Evolutionary conservation across 2,329 filamentous ascomycete species (phyloP), one percentile per base, ranked within the genome.

Genomic region (Xylaria sp.): DNA sequence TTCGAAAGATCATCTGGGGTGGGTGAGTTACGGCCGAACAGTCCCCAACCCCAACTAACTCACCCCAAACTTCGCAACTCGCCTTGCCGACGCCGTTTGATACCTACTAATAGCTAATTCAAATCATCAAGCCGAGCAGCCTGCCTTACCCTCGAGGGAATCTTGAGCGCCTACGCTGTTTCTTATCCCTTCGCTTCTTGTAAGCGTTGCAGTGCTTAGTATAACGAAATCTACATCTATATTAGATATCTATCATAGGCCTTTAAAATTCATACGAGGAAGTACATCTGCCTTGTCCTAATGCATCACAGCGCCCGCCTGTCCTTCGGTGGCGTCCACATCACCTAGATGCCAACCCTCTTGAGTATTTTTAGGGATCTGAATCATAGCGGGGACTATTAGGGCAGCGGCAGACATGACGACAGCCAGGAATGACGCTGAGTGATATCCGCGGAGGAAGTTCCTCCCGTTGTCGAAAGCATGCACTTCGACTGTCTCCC

Each of bases 401-500:
- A 71, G 39, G 4, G 65, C 56, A 30, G 51, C 65, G 12, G 59
- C 57, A 34, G 64, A 69, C 32, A 71, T 60, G 8, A n/a, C 70
- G 7, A 71, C 56, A 17, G 69, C 61, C 24, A 72, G 68, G 54
- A 65, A 72, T 8, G 66, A 32, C 2, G 70, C 70, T 24, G 51
- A 64, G 17, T 64, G 67, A 24, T 72, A 70, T 2, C 70, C 65
- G 32, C n/a, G 50, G 3, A 72, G 56, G 5, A 30, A 21, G 17
- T 60, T 53, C 19, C 30, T 51, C 11, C 48, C 58, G 39, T 39
- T 63, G 47, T 66, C 69, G 12, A 55, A 53, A 0, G 71, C 59
- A 17, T 73, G 64, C 1, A 69, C 59, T 48, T 74, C 73, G 9
- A 74, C 77, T 0, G 81, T 83, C 0, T n/a, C 81, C 81, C 3